Evolutionary conservation across 176 grass and related monocot species (phyloP), one percentile per base, ranked within the genome.

Genomic region (Aegilops longissima): DNA sequence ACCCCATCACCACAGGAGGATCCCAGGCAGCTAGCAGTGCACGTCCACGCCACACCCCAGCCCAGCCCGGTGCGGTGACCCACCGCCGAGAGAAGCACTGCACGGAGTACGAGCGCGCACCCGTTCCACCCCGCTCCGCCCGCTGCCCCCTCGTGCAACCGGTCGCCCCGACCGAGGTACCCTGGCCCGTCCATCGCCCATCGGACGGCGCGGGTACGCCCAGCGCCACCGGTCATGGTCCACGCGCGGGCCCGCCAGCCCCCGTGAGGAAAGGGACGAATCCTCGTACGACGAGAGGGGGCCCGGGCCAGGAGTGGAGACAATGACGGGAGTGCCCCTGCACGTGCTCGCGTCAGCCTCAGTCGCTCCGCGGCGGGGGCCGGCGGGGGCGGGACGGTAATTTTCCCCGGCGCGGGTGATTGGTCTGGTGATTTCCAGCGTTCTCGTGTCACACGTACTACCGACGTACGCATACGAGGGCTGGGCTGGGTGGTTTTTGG

Each of bases 211-310:
- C 51, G 14, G 5, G 49, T 6, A 6, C 49, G 49, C 14, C 49
- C 49, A 0, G 49, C 49, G 16, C 17, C 51, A 7, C 0, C 51
- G 17, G 51, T 54, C 51, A 54, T 18, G 51, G 51, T 54, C 51
- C 51, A 5, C 51, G 51, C 51, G 51, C 16, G 69, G 70, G 54
- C 36, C 69, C 56, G 2, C 70, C 16, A 16, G 7, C 2, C 17
- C 59, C 78, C 29, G 82, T 80, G 84, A 70, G 82, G 86, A 91
- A 93, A 89, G 88, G 78, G 24, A 65, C 70, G 90, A 91, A 88
- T 92, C 90, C 93, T 95, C 86, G 90, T 95, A 95, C 93, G 75
- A 78, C 77, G 75, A 61, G 73, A 83, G 24, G 56, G 56, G 56
- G 16, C 54, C 54, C 54, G 6, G 29, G 51, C 12, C 2, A 6